Base-by-base conservation (phyloP, 805 yeast species). In the Spathaspora arborariae region DNA sequence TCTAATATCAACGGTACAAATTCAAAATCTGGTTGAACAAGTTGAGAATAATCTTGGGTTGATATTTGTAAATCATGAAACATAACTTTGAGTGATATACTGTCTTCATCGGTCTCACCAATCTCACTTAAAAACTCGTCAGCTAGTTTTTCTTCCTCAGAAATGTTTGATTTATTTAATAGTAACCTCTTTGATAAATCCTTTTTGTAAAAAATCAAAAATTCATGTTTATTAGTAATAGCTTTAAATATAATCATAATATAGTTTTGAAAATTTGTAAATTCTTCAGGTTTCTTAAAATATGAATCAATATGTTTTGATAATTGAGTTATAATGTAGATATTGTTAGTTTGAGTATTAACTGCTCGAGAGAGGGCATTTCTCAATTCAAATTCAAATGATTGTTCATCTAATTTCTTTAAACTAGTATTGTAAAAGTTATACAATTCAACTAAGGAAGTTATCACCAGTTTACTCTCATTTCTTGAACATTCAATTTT, bases 111-210 rank as follows among this genome's bases (percentile, higher is more conserved):
- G 18, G 51, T 56, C 19, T 64, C 68, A 1, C 75, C 75, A 7
- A 68, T 58, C 1, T 63, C 48, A 9, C 55, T 49, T 10, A 59
- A 47, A 1, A 70, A 48, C 3, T 62, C 63, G 11, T 66, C 41
- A 16, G 51, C 55, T 19, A 67, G 45, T 19, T 56, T 57, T 13
- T 45, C 47, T 22, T 65, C 73, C 10, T 52, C 43, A 1, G 46
- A 45, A 18, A 57, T 43, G 18, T 56, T 42, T 6, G 59, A 39
- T 27, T 53, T 59, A 22, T 58, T 56, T 20, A 66, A 43, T 36
- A 72, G 56, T 41, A 72, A 56, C 44, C 78, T 53, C 42, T 59
- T 60, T 3, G 75, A 67, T n/a, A 72, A 55, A 34, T 69, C 72
- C 34, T 57, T 57, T 45, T 63, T 64, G 52, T 69, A 72, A 2